Base-by-base conservation (phyloP, 176 grass and related monocot genomes). In the Aechmea fasciata region DNA sequence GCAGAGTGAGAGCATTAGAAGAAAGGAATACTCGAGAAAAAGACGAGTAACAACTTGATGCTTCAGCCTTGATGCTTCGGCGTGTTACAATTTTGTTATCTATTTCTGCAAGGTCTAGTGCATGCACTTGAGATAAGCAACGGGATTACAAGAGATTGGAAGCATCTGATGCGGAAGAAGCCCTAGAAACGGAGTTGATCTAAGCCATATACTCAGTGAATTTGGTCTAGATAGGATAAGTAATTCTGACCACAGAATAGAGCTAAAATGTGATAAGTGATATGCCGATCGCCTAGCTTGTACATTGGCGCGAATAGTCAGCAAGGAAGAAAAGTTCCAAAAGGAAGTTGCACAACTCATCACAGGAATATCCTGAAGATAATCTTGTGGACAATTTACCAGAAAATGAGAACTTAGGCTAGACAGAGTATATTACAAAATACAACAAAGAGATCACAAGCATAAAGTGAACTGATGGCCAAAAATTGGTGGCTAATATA, bases 1-100 rank as follows among this genome's bases (percentile, higher is more conserved):
- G 5, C 33, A 41, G 33, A 41, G 29, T 33, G 47, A 65, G 50
- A 62, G 49, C 71, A 59, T 70, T 73, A 8, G 10, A 57, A 75
- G 17, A 10, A 64, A 69, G 1, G 9, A 62, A 47, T 18, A 53
- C 9, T 3, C 13, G 67, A 78, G 9, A 66, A 64, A 10, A 0
- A 3, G n/a, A 67, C 33, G 1, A 3, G 22, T 12, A 3, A 68
- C 9, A 65, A 13, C 33, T 15, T 3, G 28, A 47, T 28, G 14
- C 33, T 67, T 61, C 9, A 9, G 14, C n/a, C 33, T 15, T 3
- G 28, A 47, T 28, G 14, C 33, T 67, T 61, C 9, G 2, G 14
- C 20, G n/a, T 19, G 19, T 5, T 1, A 19, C 14, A 19, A 61
- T 19, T 4, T 17, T 41, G 33, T 41, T 59, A 19, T 59, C n/a